phyloP scores from a whole-genome alignment of 179 eudicot genomes.

The Kewa caespitosa region DNA sequence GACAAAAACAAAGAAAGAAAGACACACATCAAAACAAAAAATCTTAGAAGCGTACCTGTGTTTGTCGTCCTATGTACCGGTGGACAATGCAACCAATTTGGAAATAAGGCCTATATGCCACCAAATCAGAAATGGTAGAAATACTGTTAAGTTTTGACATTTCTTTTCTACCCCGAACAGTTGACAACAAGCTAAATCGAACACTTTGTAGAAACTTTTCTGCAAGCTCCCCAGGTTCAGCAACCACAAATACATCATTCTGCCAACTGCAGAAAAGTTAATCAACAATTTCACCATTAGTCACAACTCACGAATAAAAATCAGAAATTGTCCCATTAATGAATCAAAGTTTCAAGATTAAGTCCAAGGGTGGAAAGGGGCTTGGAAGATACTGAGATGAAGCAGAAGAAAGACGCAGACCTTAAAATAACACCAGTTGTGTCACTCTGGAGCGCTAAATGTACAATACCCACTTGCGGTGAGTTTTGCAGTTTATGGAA shows the following conservation, averaged over 20 bases:
- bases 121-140: conserved; percentile 74
- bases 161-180: conserved; percentile 70
- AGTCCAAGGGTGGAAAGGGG: neutral
- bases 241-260: conserved; percentile 98
- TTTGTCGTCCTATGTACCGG: conserved; percentile 91
- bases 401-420: conserved; percentile 32
- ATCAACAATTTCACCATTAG: neutral
- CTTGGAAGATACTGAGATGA: neutral
- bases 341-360: conserved; percentile 1
- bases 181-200: conserved; percentile 75
- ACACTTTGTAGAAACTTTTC: conserved; percentile 93
- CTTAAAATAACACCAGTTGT: conserved; percentile 82
- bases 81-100: conserved; percentile 94
- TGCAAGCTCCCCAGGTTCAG: conserved; percentile 98
- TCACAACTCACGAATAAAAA: neutral
- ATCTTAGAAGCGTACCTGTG: conserved; percentile 56
- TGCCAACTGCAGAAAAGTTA: conserved; percentile 69
- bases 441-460: conserved; percentile 91
- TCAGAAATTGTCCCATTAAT: conserved; percentile 3
- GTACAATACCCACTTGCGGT: conserved; percentile 88
- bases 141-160: conserved; percentile 61
- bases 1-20: too few species aligned
- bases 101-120: conserved; percentile 81
- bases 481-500: conserved; percentile 71
- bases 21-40: neutral